Evolutionary conservation across 2,329 filamentous ascomycete species (phyloP), one percentile per base, ranked within the genome.

Genomic region (Sclerotinia minor): DNA sequence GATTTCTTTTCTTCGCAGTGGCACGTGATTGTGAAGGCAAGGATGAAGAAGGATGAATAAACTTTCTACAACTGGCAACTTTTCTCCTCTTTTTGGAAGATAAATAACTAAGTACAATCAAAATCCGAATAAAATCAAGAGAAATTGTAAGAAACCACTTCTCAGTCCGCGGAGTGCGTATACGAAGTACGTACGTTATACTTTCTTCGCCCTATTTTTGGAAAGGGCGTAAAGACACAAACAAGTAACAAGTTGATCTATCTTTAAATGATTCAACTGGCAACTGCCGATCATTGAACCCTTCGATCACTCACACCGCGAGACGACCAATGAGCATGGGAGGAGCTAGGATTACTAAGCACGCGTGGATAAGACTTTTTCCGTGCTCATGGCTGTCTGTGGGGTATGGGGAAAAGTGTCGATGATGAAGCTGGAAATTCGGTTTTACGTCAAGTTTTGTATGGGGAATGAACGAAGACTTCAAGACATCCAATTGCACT

Each of bases 1-100:
- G 19, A 26, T 52, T 8, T 29, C 24, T 24, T n/a, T 29, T 49
- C 24, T 24, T 32, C 41, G 7, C 5, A 35, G 7, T 29, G 13
- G 13, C 65, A 67, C 65, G 65, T 67, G 65, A 67, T 45, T 41
- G 52, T n/a, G 19, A 64, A 50, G n/a, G n/a, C 60, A 52, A 29
- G 45, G 49, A 63, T 63, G 59, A 50, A 63, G 21, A 29, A 29
- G 45, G 54, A 64, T 63, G 60, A 50, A 63, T 29, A 29, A 45
- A 21, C 19, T 41, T 35, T 5, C 19, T 35, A 15, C 53, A 55
- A 5, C 21, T 6, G 52, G 35, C 11, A 15, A n/a, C 6, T 13
- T n/a, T n/a, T n/a, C 2, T 38, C 5, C 35, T 35, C 44, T 47
- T 47, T 7, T 19, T 19, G 45, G 21, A 21, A 19, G 45, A 24